Conservation (phyloP, 2,329 filamentous ascomycete species). For the Aschersonia sp. region DNA sequence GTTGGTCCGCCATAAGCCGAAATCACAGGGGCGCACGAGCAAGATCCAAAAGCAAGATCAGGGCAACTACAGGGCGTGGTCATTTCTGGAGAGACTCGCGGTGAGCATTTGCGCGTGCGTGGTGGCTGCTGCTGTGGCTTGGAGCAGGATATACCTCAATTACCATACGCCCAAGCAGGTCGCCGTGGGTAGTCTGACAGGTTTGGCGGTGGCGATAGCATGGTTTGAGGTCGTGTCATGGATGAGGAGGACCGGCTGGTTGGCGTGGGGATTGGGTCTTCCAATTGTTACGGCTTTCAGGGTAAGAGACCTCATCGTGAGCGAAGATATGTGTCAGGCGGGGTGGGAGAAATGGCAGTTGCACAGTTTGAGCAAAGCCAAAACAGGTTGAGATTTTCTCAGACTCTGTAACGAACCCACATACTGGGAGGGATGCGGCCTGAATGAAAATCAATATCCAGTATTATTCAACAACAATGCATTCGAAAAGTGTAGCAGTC, state of each 20-base stretch:
- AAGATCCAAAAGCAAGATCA: background rate
- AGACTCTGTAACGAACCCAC: background rate
- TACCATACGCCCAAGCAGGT: conserved; percentile 90
- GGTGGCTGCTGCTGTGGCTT: conserved; percentile 56
- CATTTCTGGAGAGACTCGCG: conserved; percentile 42
- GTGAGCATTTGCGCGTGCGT: conserved; percentile 39
- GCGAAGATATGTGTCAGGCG: conserved; percentile 78
- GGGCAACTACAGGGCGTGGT: conserved; percentile 32
- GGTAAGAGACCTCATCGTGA: conserved; percentile 69
- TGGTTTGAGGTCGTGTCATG: conserved; percentile 69
- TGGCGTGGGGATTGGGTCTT: conserved; percentile 58
- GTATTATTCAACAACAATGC: too few species aligned
- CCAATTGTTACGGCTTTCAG: conserved; percentile 51
- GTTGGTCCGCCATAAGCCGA: conserved; percentile 55
- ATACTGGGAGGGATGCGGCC: background rate
- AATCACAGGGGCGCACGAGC: background rate
- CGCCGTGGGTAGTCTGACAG: conserved; percentile 60
- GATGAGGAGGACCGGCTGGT: conserved; percentile 50
- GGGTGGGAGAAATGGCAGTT: conserved; percentile 89
- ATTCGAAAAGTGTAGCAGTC: too few species aligned
- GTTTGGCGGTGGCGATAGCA: conserved; percentile 50
- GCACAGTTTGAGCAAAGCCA: conserved; percentile 19
- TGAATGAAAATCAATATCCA: too few species aligned
- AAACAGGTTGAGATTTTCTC: conserved; percentile 3
- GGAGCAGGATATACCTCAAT: conserved; percentile 76